A percentile compares a stretch with the other conserved stretches of the same genome.
These are phyloP conservation scores for Penicillium sp. DNA, from an alignment of 2,329 filamentous ascomycete species.

Conservation along the genomic window DNA sequence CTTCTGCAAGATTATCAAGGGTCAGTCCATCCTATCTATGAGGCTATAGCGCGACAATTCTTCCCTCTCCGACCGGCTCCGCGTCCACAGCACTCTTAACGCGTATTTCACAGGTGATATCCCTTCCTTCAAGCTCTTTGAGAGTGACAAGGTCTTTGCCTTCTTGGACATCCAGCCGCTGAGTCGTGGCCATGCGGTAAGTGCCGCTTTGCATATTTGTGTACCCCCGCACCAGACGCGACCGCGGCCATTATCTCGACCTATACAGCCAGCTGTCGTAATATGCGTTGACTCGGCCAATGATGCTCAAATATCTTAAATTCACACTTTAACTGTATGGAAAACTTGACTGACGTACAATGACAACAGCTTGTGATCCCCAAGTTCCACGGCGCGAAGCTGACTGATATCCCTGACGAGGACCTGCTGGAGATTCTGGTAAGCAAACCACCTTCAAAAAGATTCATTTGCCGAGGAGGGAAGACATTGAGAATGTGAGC, in stretches of 20 bases:
- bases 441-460: slow-evolving; percentile 29
- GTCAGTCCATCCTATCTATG: slow-evolving; percentile 45
- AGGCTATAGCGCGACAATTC: not conserved
- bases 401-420: slow-evolving; percentile 90
- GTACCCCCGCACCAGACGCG: not conserved
- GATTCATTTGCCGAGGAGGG: not conserved
- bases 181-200: slow-evolving; percentile 82
- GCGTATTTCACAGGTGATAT: slow-evolving; percentile 74
- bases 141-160: slow-evolving; percentile 88
- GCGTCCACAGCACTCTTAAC: slow-evolving; percentile 4
- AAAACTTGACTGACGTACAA: not conserved
- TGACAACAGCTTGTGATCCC: slow-evolving; percentile 80
- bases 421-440: slow-evolving; percentile 78
- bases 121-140: slow-evolving; percentile 92
- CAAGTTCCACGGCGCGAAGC: slow-evolving; percentile 89
- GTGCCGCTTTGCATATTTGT: slow-evolving; percentile 30
- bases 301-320: not conserved
- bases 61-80: not conserved
- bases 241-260: not conserved
- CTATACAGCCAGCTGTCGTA: no score
- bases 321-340: not conserved
- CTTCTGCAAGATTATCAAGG: slow-evolving; percentile 98
- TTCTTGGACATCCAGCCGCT: slow-evolving; percentile 96
- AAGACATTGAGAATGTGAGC: not conserved
- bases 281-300: not conserved